Evolutionary conservation across 2,329 filamentous ascomycete genomes (phyloP).

Genomic region (Xylaria arbuscula): DNA sequence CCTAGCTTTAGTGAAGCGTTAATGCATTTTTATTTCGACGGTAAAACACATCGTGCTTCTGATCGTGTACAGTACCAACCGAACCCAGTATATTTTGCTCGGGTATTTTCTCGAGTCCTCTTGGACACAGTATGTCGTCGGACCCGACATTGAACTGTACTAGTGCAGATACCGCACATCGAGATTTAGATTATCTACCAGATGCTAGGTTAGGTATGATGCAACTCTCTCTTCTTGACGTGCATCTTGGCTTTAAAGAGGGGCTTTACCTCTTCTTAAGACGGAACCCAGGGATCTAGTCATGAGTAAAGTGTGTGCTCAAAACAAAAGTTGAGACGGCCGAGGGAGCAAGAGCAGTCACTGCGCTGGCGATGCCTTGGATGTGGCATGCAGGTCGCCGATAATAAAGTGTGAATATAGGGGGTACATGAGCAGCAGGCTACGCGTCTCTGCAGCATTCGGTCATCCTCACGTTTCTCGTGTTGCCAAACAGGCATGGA

Average conservation of each 20-base stretch:
- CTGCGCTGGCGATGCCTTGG: not conserved
- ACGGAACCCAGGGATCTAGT: not conserved
- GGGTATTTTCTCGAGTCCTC: not conserved
- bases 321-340: slow-evolving; percentile 9
- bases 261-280: slow-evolving; percentile 7
- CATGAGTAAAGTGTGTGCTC: not conserved
- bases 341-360: not conserved
- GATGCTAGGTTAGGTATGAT: slow-evolving; percentile 7
- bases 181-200: not conserved
- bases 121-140: not conserved
- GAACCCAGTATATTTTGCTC: no score
- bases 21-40: slow-evolving; percentile 1
- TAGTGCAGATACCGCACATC: not conserved
- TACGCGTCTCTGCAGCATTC: slow-evolving; percentile 44
- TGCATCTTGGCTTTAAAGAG: slow-evolving; percentile 9
- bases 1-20: not conserved
- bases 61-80: not conserved
- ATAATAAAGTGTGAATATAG: slow-evolving; percentile 24
- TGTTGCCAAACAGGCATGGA: slow-evolving; percentile 30
- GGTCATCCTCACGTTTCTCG: slow-evolving; percentile 39
- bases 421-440: slow-evolving; percentile 12
- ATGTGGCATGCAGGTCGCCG: slow-evolving; percentile 37
- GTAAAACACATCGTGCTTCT: not conserved
- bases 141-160: not conserved
- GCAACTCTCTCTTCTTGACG: slow-evolving; percentile 2